Percentiles rank a stretch among this genome's conserved stretches.
These are phyloP conservation scores for Hysterium pulicare DNA, from an alignment of 2,329 filamentous ascomycete genomes.

Conservation along the genomic window DNA sequence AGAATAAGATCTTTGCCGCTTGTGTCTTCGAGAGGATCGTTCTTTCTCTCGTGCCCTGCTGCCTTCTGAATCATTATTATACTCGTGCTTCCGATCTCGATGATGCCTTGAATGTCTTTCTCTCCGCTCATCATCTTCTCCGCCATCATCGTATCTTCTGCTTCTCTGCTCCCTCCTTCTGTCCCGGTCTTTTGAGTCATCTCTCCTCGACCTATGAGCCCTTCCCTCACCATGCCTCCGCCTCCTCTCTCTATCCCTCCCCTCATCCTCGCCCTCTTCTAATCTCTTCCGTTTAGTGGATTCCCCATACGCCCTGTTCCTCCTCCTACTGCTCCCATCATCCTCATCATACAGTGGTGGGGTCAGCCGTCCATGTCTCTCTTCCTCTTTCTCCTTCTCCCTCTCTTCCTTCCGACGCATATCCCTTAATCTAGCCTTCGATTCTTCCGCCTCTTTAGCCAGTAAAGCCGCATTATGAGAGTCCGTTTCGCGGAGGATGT, in stretches of 20 bases:
- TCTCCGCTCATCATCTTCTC: constrained; percentile 11
- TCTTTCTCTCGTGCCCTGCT: background rate
- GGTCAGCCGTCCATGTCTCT: constrained; percentile 18
- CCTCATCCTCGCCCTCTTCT: constrained; percentile 18
- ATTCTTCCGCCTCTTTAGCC: constrained; percentile 79
- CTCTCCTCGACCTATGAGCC: constrained; percentile 10
- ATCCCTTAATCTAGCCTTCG: constrained; percentile 63
- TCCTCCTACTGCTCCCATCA: constrained; percentile 1
- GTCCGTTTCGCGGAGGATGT: constrained; percentile 85
- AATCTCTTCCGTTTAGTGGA: constrained; percentile 7
- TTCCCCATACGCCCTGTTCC: background rate
- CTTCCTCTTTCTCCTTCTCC: constrained; percentile 10
- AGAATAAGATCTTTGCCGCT: constrained; percentile 16
- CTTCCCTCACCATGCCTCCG: constrained; percentile 8
- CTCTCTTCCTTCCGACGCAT: constrained; percentile 22
- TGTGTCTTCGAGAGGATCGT: constrained; percentile 2
- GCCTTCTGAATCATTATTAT: constrained; percentile 1
- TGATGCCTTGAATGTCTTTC: constrained; percentile 14
- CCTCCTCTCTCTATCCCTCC: constrained; percentile 12
- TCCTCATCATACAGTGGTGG: constrained; percentile 15
- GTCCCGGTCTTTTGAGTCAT: constrained; percentile 8
- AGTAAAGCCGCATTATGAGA: constrained; percentile 83
- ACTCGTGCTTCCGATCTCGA: constrained; percentile 3
- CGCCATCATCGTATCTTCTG: constrained; percentile 9
- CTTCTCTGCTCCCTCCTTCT: constrained; percentile 11